Evolutionary conservation across 805 yeast species (phyloP).

Genomic region (Priceomyces haplophilus): DNA sequence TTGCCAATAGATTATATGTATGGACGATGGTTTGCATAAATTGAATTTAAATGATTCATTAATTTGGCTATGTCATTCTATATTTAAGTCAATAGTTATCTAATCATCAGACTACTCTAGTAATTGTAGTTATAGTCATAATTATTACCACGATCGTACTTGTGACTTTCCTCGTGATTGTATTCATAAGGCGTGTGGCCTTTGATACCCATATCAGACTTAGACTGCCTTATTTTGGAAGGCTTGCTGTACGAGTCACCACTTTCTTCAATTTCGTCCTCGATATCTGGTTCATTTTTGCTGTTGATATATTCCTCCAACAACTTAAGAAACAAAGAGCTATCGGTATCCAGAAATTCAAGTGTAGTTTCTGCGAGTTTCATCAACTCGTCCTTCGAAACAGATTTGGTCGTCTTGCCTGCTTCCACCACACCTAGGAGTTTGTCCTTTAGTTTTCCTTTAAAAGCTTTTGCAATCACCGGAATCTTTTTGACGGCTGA

Average conservation of each 20-base stretch:
- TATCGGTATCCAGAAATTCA: neutral
- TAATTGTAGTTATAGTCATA: no score
- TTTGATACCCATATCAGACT: neutral
- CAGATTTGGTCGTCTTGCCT: neutral
- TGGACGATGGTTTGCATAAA: no score
- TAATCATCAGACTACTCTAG: no score
- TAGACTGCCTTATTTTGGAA: neutral
- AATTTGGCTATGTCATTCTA: neutral
- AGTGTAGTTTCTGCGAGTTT: neutral
- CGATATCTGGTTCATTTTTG: neutral
- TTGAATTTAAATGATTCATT: no score
- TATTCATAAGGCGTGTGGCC: neutral
- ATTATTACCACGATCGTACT: no score
- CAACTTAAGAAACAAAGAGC: slow-evolving; percentile 1
- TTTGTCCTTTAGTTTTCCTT: slow-evolving; percentile 12
- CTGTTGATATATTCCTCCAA: neutral
- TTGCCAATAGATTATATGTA: no score
- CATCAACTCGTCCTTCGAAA: neutral
- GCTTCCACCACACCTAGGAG: slow-evolving; percentile 9
- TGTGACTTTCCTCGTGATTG: no score
- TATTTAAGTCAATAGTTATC: no score
- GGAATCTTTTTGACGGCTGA: slow-evolving; percentile 15
- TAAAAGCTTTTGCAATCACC: slow-evolving; percentile 5
- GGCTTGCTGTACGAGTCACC: neutral
- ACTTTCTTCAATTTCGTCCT: neutral